Evolutionary conservation across 306 rosid genomes (phyloP), one percentile per base, ranked within the genome.

Genomic region (Citrullus mucosospermus): DNA sequence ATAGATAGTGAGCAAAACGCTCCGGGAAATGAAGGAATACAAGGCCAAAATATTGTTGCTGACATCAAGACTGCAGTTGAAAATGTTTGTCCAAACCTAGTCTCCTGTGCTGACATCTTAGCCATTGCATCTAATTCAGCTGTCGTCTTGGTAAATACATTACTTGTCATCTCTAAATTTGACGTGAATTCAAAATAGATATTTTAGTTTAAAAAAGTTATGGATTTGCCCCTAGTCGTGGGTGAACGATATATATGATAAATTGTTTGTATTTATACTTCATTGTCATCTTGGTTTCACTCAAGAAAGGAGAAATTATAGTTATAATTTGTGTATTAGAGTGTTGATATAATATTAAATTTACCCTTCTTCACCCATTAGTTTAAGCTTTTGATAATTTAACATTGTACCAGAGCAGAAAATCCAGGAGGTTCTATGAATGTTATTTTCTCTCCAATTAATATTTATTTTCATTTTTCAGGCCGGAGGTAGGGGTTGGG

Each of bases 101-200:
- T 92, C 2, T 90, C 93, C 16, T 92, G 96, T 32, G 93, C 96
- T 75, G 97, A 92, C 80, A 83, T 92, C 85, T 84, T 90, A 20
- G 92, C 92, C 2, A 83, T 92, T 74, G 97, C 96, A 0, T 85
- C 97, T 0, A 85, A 92, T 85, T 82, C 87, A 17, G 83, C 91
- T 2, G 91, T 89, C 1, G 81, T 87, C 54, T 76, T 90, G 92
- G 97, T 90, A 83, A 76, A 4, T 15, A 18, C 56, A 69, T 25
- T 73, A n/a, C 6, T 6, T 8, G 4, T 56, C 30, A 3, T 2
- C 28, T 38, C 8, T 36, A 20, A 58, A 20, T 58, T 28, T 32
- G 1, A 14, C 1, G 18, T 51, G 18, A 51, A 14, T 51, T 51
- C 55, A 51, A 51, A 14, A 48, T 11, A 46, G 53, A 46, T 46